These are phyloP conservation scores for Aquanectria penicillioides DNA, from an alignment of 2,329 filamentous ascomycete genomes.

Conservation along the genomic window DNA sequence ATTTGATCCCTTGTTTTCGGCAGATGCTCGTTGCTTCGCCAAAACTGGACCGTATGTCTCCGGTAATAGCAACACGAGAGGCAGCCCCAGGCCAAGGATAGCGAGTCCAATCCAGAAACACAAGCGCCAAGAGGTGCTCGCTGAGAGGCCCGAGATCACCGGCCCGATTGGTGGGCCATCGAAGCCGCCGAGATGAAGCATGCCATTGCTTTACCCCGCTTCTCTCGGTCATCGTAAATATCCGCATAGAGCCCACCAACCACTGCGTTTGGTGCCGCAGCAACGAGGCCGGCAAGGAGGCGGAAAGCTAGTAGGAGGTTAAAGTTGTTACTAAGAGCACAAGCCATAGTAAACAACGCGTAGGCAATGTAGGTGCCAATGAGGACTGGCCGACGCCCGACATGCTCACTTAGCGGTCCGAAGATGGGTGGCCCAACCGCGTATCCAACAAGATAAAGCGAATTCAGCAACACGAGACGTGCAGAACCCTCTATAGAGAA, in stretches of 20 bases:
- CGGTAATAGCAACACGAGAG: slow-evolving; percentile 43
- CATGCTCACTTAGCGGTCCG: slow-evolving; percentile 53
- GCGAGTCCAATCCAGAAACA: slow-evolving; percentile 49
- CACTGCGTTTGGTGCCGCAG: slow-evolving; percentile 53
- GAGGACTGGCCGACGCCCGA: slow-evolving; percentile 53
- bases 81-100: slow-evolving; percentile 43
- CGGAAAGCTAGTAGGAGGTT: slow-evolving; percentile 54
- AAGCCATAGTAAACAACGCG: slow-evolving; percentile 51
- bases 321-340: slow-evolving; percentile 54
- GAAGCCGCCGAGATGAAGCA: slow-evolving; percentile 51
- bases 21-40: not conserved
- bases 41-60: slow-evolving; percentile 31
- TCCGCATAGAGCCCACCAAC: slow-evolving; percentile 57
- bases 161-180: slow-evolving; percentile 54
- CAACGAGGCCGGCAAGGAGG: slow-evolving; percentile 51
- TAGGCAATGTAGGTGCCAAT: slow-evolving; percentile 58
- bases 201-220: slow-evolving; percentile 46
- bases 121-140: slow-evolving; percentile 54
- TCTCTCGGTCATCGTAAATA: slow-evolving; percentile 49
- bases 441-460: slow-evolving; percentile 23
- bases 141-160: slow-evolving; percentile 54
- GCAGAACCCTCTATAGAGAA: not conserved
- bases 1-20: too few species aligned
- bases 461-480: not conserved
- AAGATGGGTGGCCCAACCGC: slow-evolving; percentile 51